Conservation (phyloP, 805 yeast genomes). For the Ogataea paraovalis region DNA sequence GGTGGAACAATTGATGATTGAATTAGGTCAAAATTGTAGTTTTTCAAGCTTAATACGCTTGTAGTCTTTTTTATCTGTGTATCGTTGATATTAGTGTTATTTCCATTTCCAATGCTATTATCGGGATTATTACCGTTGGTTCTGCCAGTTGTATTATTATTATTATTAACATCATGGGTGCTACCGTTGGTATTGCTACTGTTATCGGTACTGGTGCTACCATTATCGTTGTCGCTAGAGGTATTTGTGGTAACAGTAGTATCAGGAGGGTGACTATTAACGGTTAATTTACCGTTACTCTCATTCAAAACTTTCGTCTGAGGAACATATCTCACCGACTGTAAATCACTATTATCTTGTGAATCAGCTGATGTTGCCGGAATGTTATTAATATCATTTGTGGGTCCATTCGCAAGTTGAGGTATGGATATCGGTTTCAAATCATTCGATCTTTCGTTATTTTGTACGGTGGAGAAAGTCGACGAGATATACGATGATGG, state of each 20-base stretch:
- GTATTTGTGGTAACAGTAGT: too few relatives aligned
- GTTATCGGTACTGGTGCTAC: background rate
- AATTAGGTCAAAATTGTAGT: conserved; percentile 8
- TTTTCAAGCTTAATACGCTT: conserved; percentile 7
- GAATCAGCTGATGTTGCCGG: background rate
- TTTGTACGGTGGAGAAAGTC: background rate
- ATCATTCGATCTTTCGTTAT: background rate
- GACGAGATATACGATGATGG: background rate
- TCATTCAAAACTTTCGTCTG: background rate
- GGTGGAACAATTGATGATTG: conserved; percentile 1
- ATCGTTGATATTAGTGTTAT: background rate
- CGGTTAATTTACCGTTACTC: background rate
- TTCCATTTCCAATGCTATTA: background rate
- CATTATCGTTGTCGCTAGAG: background rate
- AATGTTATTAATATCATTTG: background rate
- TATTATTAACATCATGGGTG: too few relatives aligned
- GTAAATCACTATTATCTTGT: conserved; percentile 1
- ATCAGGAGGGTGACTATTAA: too few relatives aligned
- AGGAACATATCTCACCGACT: background rate
- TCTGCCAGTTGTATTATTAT: background rate
- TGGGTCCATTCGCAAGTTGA: background rate
- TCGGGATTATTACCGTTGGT: background rate
- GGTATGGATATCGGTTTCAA: background rate
- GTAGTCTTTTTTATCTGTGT: background rate
- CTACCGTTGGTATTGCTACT: too few relatives aligned